Evolutionary conservation across 306 rosid species (phyloP).

Genomic region (Acacia melanoxylon): DNA sequence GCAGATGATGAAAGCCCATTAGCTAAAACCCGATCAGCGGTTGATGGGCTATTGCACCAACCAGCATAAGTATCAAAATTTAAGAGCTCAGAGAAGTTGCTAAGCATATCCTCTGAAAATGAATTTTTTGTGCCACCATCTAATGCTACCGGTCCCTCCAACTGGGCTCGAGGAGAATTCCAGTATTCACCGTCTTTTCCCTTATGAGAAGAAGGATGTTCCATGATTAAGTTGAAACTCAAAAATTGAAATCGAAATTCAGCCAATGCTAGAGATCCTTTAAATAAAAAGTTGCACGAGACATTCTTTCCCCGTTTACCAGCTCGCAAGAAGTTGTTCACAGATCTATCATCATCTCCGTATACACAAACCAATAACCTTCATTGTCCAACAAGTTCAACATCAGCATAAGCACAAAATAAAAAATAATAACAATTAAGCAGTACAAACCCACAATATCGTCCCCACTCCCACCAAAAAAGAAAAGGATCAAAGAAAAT

Average conservation of each 20-base stretch:
- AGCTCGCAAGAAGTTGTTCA: slow-evolving; percentile 10
- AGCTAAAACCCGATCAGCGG: slow-evolving; percentile 43
- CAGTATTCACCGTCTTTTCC: slow-evolving; percentile 51
- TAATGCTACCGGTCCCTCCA: slow-evolving; percentile 47
- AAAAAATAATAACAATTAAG: background rate
- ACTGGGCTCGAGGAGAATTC: slow-evolving; percentile 38
- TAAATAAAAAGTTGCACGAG: slow-evolving; percentile 4
- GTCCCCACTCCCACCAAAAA: background rate
- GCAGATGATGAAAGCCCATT: slow-evolving; percentile 55
- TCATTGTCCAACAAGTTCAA: slow-evolving; percentile 12
- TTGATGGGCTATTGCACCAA: slow-evolving; percentile 57
- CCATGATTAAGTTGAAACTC: slow-evolving; percentile 50
- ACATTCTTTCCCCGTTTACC: slow-evolving; percentile 30
- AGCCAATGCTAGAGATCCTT: slow-evolving; percentile 31
- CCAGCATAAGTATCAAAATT: slow-evolving; percentile 73
- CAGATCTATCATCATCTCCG: background rate
- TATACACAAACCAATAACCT: slow-evolving; percentile 8
- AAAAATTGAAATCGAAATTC: slow-evolving; percentile 21
- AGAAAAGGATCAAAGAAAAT: background rate
- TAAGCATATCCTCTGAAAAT: slow-evolving; percentile 54
- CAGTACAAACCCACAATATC: background rate
- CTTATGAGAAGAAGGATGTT: slow-evolving; percentile 43
- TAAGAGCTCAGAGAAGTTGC: slow-evolving; percentile 64
- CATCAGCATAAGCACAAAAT: background rate
- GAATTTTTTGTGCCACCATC: slow-evolving; percentile 50